These are phyloP conservation scores for Cornus suecica DNA, from an alignment of 148 eudicot species.

Conservation along the genomic window DNA sequence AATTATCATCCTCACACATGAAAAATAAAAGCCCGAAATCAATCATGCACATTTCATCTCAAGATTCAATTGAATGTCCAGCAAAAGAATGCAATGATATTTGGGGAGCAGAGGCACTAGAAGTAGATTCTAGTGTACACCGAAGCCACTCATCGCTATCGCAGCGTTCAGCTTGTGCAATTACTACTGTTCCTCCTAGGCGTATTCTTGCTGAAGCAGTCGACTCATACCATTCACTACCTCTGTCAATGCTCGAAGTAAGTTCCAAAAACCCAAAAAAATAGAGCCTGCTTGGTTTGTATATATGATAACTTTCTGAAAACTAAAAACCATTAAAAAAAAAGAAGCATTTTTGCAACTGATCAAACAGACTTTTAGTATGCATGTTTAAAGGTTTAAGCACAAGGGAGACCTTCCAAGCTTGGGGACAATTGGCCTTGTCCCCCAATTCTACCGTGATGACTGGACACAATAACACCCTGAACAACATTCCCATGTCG, in stretches of 20 bases:
- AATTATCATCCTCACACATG: constrained; percentile 18
- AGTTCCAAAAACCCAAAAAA: no score
- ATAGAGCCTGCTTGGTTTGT: no score
- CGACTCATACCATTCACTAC: constrained; percentile 61
- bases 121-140: constrained; percentile 43
- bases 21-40: constrained; percentile 15
- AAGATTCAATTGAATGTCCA: constrained; percentile 12
- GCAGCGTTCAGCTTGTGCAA: constrained; percentile 40
- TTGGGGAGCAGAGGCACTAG: constrained; percentile 18
- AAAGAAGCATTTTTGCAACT: no score
- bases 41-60: constrained; percentile 4
- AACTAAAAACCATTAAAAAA: no score
- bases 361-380: no score
- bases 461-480: no score
- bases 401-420: no score
- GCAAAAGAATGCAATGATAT: constrained; percentile 16
- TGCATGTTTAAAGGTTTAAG: no score
- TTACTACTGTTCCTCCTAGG: constrained; percentile 32
- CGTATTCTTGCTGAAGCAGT: constrained; percentile 39
- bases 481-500: no score
- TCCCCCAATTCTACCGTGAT: no score
- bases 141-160: constrained; percentile 77
- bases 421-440: no score
- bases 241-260: constrained; percentile 70
- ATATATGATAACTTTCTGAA: no score